phyloP scores from a whole-genome alignment of 2,329 filamentous ascomycete species.

The Epichloe amarillans region DNA sequence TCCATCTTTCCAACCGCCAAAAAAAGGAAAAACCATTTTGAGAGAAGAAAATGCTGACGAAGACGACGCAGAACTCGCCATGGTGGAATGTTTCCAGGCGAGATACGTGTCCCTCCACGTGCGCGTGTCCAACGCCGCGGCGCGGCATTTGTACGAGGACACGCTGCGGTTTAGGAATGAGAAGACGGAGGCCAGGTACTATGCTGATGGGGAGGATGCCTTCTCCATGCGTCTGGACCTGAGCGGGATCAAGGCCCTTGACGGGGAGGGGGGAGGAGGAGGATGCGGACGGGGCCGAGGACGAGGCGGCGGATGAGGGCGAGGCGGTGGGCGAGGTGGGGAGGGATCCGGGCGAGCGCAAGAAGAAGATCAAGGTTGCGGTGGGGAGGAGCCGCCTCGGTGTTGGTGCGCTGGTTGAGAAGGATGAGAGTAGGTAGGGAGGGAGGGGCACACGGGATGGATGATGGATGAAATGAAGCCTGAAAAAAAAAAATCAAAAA shows the following conservation, averaged over 20 bases:
- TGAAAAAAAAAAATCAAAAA: too few relatives aligned
- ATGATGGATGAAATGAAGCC: too few relatives aligned
- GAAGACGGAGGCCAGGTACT: constrained; percentile 81
- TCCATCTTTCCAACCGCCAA: too few relatives aligned
- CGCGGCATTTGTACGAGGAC: constrained; percentile 82
- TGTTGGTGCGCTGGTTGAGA: constrained; percentile 65
- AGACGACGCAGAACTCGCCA: constrained; percentile 59
- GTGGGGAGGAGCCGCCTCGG: constrained; percentile 64
- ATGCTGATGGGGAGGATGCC: constrained; percentile 94
- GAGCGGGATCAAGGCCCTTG: constrained; percentile 38
- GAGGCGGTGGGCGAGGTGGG: constrained; percentile 57
- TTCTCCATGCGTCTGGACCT: constrained; percentile 89
- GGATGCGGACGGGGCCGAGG: constrained; percentile 15
- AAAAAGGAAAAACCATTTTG: too few relatives aligned
- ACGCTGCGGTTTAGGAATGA: constrained; percentile 82
- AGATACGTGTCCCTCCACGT: constrained; percentile 94
- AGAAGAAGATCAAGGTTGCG: constrained; percentile 75
- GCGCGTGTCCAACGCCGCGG: constrained; percentile 82
- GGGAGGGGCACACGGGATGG: too few relatives aligned
- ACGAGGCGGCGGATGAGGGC: constrained; percentile 46
- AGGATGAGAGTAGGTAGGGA: constrained; percentile 37
- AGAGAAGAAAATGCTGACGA: background rate
- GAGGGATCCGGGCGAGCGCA: constrained; percentile 30
- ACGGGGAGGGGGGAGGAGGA: constrained; percentile 10
- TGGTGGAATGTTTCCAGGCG: constrained; percentile 88